Conservation (phyloP, 208 protist species). For the Trypanosomatidae sp. region DNA sequence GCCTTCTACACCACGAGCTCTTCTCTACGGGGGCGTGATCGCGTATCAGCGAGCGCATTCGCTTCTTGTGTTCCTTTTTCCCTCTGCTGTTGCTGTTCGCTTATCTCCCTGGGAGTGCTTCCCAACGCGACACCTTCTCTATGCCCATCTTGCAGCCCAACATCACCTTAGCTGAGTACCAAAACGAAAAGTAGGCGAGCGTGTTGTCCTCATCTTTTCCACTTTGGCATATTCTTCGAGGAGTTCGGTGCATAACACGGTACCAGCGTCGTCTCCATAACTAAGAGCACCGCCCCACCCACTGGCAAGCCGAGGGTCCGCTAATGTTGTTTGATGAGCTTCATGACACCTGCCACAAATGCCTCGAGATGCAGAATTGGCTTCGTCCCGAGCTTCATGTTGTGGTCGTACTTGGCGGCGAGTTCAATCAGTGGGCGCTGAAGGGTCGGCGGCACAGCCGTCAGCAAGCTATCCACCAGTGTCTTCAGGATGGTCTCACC, state of each 20-base stretch:
- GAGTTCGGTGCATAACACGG: neutral
- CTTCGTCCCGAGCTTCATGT: constrained; percentile 96
- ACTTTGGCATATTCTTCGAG: neutral
- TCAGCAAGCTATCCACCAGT: constrained; percentile 85
- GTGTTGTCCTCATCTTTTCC: neutral
- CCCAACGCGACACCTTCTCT: neutral
- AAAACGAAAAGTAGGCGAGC: no score
- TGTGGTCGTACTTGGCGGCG: constrained; percentile 96
- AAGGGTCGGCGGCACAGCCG: constrained; percentile 61
- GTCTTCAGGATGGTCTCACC: constrained; percentile 94
- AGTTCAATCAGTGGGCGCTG: constrained; percentile 87
- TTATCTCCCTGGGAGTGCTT: neutral
- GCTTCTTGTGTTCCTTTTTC: no score
- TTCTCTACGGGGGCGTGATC: neutral
- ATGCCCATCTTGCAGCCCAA: neutral
- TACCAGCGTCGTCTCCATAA: neutral
- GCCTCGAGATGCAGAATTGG: constrained; percentile 99
- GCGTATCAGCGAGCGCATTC: neutral
- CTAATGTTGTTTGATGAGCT: constrained; percentile 61
- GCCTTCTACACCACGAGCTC: neutral
- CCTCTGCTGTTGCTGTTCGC: neutral
- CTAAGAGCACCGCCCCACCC: no score
- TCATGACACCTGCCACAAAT: constrained; percentile 93
- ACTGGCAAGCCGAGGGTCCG: neutral
- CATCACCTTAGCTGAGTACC: neutral